Conservation (phyloP, 2,329 filamentous ascomycete genomes). For the Botrytis sinoallii region DNA sequence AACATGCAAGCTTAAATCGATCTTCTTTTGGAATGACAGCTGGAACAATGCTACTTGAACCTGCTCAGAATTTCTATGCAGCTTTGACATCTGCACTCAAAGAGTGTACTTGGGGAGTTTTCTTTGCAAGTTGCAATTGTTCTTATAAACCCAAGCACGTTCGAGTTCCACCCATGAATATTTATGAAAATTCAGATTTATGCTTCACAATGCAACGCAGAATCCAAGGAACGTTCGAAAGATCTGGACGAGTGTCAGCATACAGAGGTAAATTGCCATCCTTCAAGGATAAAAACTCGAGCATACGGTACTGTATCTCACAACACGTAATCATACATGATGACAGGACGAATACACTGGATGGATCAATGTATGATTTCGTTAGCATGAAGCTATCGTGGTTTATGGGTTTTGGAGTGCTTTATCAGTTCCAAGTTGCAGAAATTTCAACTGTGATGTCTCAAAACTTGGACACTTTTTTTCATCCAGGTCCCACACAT, state of each 20-base stretch:
- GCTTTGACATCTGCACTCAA: neutral
- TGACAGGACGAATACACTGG: neutral
- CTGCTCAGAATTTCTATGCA: neutral
- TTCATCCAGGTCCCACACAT: neutral
- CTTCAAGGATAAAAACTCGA: neutral
- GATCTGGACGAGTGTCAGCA: constrained; percentile 1
- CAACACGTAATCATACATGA: constrained; percentile 13
- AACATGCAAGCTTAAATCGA: neutral
- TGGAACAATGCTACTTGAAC: neutral
- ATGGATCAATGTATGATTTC: neutral
- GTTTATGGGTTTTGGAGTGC: neutral
- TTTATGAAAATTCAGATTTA: neutral
- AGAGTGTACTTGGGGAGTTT: neutral
- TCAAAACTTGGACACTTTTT: constrained; percentile 9
- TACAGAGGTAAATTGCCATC: neutral
- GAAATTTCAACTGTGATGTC: constrained; percentile 7
- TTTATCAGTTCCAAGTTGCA: constrained; percentile 14
- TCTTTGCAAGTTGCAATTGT: neutral
- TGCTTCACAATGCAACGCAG: neutral
- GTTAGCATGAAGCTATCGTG: neutral
- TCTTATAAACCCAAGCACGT: neutral
- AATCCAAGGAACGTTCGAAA: neutral
- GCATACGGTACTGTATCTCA: constrained; percentile 5
- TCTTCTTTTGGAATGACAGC: neutral
- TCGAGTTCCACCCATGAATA: neutral